phyloP scores from a whole-genome alignment of 2,329 filamentous ascomycete species.

The Botrytis elliptica region DNA sequence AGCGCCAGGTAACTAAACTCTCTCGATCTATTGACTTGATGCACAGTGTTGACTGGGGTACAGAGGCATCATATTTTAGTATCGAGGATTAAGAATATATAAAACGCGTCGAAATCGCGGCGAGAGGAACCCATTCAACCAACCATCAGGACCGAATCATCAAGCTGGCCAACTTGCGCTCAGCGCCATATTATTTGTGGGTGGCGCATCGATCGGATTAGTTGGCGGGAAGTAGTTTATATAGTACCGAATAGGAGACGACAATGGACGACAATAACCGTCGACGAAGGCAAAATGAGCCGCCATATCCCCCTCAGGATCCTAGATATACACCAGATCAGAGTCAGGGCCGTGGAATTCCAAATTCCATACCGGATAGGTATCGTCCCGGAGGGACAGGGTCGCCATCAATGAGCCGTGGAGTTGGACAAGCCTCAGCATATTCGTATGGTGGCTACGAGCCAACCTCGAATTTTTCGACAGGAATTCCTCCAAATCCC shows the following conservation, averaged over 20 bases:
- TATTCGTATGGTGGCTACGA: conserved; percentile 60
- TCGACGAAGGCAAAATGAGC: conserved; percentile 73
- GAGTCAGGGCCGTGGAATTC: conserved; percentile 33
- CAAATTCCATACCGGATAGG: conserved; percentile 40
- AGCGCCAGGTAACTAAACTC: conserved; percentile 1
- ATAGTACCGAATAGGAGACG: conserved; percentile 45
- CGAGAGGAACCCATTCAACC: not conserved
- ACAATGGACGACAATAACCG: conserved; percentile 79
- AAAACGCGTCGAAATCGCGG: conserved; percentile 11
- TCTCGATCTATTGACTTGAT: not conserved
- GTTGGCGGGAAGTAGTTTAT: conserved; percentile 53
- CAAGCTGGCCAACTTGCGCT: conserved; percentile 65
- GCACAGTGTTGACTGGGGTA: conserved; percentile 9
- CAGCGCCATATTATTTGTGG: conserved; percentile 62
- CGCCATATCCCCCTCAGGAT: conserved; percentile 60
- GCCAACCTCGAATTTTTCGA: conserved; percentile 49
- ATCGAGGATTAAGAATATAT: conserved; percentile 10
- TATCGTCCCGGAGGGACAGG: conserved; percentile 51
- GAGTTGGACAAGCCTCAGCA: conserved; percentile 51
- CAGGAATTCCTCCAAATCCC: conserved; percentile 41
- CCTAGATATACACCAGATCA: conserved; percentile 48
- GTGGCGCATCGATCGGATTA: conserved; percentile 62
- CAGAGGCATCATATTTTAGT: not conserved
- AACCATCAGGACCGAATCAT: conserved; percentile 35
- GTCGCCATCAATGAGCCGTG: conserved; percentile 44